Conservation (phyloP, 2,329 filamentous ascomycete species). For the Colletotrichum trifolii region DNA sequence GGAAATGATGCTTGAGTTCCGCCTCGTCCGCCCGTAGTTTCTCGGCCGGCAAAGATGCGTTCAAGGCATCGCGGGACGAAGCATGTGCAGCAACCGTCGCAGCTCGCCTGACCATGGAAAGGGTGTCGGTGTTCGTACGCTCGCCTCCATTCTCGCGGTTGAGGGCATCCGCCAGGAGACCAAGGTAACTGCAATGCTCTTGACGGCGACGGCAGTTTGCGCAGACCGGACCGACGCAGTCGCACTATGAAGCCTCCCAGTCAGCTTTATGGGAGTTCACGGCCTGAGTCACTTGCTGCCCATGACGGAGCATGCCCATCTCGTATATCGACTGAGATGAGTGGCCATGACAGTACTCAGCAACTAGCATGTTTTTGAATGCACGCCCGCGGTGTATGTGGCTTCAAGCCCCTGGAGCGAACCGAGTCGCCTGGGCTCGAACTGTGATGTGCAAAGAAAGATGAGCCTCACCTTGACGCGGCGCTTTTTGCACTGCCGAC, state of each 20-base stretch:
- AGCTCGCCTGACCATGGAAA: slow-evolving; percentile 33
- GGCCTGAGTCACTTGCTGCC: too few relatives aligned
- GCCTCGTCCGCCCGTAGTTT: slow-evolving; percentile 35
- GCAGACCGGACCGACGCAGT: slow-evolving; percentile 36
- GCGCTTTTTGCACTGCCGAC: slow-evolving; percentile 36
- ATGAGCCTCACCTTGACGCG: slow-evolving; percentile 34
- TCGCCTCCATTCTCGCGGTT: slow-evolving; percentile 34
- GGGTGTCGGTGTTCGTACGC: slow-evolving; percentile 12
- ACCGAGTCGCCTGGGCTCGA: too few relatives aligned
- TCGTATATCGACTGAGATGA: slow-evolving; percentile 4
- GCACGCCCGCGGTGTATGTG: too few relatives aligned
- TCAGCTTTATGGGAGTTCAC: slow-evolving; percentile 2
- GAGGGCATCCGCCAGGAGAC: slow-evolving; percentile 32
- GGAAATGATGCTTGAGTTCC: slow-evolving; percentile 37
- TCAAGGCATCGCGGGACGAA: slow-evolving; percentile 32
- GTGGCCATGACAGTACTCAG: slow-evolving; percentile 1
- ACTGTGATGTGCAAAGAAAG: not conserved
- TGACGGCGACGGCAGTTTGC: slow-evolving; percentile 35
- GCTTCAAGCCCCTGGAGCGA: too few relatives aligned
- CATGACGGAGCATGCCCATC: slow-evolving; percentile 3
- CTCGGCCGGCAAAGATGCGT: slow-evolving; percentile 32
- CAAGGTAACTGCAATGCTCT: slow-evolving; percentile 37
- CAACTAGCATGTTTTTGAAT: not conserved
- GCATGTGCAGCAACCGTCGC: slow-evolving; percentile 35
- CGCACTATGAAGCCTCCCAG: slow-evolving; percentile 19